These are phyloP conservation scores for Halenospora varia DNA, from an alignment of 495 filamentous ascomycete species.

Conservation along the genomic window DNA sequence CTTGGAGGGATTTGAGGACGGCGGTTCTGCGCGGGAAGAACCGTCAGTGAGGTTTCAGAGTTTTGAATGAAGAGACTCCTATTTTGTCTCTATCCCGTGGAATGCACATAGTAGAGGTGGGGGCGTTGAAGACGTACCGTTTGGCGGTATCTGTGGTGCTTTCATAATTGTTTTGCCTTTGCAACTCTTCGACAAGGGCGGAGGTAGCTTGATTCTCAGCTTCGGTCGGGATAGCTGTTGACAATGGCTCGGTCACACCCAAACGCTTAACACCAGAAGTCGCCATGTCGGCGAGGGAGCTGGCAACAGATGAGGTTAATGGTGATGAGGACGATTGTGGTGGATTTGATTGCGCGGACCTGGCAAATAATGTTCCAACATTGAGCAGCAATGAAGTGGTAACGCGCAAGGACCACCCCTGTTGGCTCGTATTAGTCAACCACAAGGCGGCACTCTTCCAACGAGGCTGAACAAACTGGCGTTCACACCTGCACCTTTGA, in stretches of 20 bases:
- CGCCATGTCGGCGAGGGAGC: slow-evolving; percentile 15
- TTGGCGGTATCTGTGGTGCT: slow-evolving; percentile 71
- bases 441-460: too few species aligned
- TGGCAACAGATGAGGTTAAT: too few species aligned
- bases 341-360: too few species aligned
- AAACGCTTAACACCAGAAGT: slow-evolving; percentile 12
- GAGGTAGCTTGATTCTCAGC: slow-evolving; percentile 71
- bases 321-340: not conserved
- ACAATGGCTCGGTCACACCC: slow-evolving; percentile 84
- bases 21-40: slow-evolving; percentile 16
- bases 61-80: too few species aligned
- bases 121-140: slow-evolving; percentile 44
- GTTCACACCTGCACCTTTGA: too few species aligned
- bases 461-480: too few species aligned
- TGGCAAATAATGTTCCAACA: too few species aligned
- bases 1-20: slow-evolving; percentile 68
- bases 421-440: too few species aligned
- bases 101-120: slow-evolving; percentile 6
- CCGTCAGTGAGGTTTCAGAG: not conserved
- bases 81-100: too few species aligned
- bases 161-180: slow-evolving; percentile 89
- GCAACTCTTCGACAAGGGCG: slow-evolving; percentile 74
- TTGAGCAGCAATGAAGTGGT: too few species aligned
- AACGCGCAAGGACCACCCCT: too few species aligned
- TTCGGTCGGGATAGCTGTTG: slow-evolving; percentile 66